Conservation (phyloP, 257 asterid genomes). For the Solanum infundibuliforme region DNA sequence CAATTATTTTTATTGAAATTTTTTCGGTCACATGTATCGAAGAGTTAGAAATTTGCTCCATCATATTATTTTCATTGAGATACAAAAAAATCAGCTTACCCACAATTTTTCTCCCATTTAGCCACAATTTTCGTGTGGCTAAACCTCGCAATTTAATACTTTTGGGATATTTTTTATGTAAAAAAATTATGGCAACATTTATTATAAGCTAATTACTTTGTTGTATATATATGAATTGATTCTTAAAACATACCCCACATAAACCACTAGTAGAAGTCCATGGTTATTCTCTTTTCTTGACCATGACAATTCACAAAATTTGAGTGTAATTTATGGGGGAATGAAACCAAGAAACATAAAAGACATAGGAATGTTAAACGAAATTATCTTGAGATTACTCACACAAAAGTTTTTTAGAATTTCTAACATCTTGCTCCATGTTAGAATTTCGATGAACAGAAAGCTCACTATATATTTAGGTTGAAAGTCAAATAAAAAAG, state of each 20-base stretch:
- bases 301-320: not conserved
- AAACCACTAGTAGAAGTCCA: not conserved
- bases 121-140: too few species aligned
- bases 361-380: not conserved
- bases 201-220: too few species aligned
- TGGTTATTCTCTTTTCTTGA: not conserved
- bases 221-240: too few species aligned
- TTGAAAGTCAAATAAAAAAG: not conserved
- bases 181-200: too few species aligned
- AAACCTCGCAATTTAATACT: too few species aligned
- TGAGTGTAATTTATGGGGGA: not conserved
- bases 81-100: not conserved
- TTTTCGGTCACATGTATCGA: not conserved
- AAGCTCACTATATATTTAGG: not conserved
- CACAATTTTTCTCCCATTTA: not conserved
- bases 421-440: not conserved
- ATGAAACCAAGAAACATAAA: not conserved
- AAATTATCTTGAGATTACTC: not conserved
- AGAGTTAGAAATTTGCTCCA: not conserved
- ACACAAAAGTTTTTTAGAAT: not conserved
- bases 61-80: not conserved
- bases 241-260: not conserved
- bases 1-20: too few species aligned
- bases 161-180: too few species aligned
- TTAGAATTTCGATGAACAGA: not conserved